Percentiles rank a stretch among this genome's conserved stretches.
phyloP scores from a whole-genome alignment of 306 rosid species.

The Lotus japonicus region DNA sequence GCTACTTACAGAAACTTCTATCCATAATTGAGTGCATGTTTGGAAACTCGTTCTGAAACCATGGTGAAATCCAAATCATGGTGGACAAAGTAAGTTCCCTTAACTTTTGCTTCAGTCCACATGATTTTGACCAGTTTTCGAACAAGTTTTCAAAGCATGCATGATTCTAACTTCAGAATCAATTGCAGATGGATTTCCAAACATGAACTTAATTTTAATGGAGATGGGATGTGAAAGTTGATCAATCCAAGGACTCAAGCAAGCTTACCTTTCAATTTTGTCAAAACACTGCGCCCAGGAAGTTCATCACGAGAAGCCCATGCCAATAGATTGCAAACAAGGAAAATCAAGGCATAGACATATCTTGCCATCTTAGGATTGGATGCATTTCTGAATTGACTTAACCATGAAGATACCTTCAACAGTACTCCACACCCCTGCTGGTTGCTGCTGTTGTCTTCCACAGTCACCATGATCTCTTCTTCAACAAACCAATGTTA shows the following conservation, averaged over 20 bases:
- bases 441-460: conserved; percentile 18
- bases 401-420: conserved; percentile 46
- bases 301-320: conserved; percentile 92
- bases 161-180: too few relatives aligned
- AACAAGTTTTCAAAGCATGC: too few relatives aligned
- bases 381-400: conserved; percentile 67
- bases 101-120: too few relatives aligned
- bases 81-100: too few relatives aligned
- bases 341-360: conserved; percentile 71
- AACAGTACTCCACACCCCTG: background rate
- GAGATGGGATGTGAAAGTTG: background rate
- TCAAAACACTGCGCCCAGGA: conserved; percentile 39
- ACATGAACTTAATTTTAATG: background rate
- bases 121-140: too few relatives aligned
- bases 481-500: background rate
- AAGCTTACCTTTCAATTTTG: conserved; percentile 60
- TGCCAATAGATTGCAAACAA: conserved; percentile 64
- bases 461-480: conserved; percentile 42
- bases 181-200: too few relatives aligned
- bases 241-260: conserved; percentile 13
- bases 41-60: too few relatives aligned
- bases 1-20: too few relatives aligned
- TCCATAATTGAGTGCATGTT: too few relatives aligned
- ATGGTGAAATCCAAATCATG: too few relatives aligned
- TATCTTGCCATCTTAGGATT: conserved; percentile 99